phyloP scores from a whole-genome alignment of 148 eudicot genomes.

The Vaccinium vitisidaea region DNA sequence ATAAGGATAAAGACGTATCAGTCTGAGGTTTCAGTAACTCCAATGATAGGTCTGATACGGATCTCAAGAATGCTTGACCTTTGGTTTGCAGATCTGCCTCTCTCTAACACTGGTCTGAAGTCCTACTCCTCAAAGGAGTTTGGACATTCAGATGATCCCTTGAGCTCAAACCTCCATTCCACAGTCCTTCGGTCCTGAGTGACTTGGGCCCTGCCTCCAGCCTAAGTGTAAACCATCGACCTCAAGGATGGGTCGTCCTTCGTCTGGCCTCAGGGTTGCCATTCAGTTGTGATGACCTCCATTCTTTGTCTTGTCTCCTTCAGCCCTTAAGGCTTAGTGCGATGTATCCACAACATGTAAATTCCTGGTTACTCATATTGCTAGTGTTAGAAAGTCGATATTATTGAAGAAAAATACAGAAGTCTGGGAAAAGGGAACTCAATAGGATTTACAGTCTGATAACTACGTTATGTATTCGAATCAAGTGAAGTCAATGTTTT shows the following conservation, averaged over 20 bases:
- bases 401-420: background rate
- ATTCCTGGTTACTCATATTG: background rate
- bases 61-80: background rate
- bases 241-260: background rate
- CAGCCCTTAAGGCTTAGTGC: background rate
- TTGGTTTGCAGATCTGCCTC: background rate
- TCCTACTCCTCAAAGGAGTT: background rate
- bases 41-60: background rate
- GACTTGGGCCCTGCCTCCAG: background rate
- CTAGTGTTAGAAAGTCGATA: background rate
- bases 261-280: background rate
- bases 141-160: background rate
- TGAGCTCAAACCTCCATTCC: background rate
- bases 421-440: background rate
- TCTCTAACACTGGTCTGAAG: background rate
- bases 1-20: background rate
- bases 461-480: background rate
- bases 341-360: background rate
- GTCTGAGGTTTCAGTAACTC: background rate
- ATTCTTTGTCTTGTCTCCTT: background rate
- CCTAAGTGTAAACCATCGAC: background rate
- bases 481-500: background rate
- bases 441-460: background rate
- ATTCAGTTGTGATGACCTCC: background rate
- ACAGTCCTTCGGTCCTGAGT: background rate